phyloP scores from a whole-genome alignment of 345 rosid genomes.

The Corchorus capsularis region DNA sequence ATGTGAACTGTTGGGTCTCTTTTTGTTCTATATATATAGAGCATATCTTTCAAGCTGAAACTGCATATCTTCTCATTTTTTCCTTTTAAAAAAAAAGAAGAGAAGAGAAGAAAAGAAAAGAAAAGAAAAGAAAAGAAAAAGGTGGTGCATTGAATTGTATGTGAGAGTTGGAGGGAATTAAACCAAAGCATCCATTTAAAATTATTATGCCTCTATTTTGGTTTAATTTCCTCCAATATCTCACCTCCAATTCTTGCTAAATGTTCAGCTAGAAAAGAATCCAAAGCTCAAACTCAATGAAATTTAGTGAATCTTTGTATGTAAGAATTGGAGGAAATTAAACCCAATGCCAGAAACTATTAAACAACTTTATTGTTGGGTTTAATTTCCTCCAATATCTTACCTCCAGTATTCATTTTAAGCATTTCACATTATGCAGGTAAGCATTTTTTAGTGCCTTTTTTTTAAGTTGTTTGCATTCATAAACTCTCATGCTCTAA shows the following conservation, averaged over 20 bases:
- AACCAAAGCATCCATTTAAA: neutral
- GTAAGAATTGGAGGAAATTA: constrained; percentile 1
- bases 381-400: constrained; percentile 4
- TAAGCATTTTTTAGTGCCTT: neutral
- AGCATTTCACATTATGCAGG: neutral
- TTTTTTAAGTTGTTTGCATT: too few species aligned
- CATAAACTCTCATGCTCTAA: too few species aligned
- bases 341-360: neutral
- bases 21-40: neutral
- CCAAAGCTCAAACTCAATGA: neutral
- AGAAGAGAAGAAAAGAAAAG: too few species aligned
- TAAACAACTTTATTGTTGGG: neutral
- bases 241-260: neutral
- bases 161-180: neutral
- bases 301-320: neutral
- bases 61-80: too few species aligned
- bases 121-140: neutral
- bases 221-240: neutral
- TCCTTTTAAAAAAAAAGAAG: too few species aligned
- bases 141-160: neutral
- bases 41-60: neutral
- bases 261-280: neutral
- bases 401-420: neutral
- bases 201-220: neutral
- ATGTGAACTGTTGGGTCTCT: neutral